Conservation (phyloP, 805 yeast genomes). For the Candida cerambycidarum region DNA sequence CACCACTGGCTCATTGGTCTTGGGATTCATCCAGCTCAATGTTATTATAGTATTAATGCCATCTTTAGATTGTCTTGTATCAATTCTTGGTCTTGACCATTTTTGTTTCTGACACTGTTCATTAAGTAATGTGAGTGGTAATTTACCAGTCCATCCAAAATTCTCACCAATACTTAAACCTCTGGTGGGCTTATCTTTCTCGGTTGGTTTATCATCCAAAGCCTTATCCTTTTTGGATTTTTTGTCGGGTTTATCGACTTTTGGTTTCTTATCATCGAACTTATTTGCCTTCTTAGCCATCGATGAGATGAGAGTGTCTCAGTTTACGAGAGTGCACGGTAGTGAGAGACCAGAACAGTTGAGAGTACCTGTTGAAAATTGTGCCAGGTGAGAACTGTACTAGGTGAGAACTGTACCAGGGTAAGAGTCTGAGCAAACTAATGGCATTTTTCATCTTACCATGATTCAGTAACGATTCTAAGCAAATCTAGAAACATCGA, state of each 20-base stretch:
- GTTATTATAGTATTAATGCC: conserved; percentile 69
- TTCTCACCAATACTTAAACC: conserved; percentile 52
- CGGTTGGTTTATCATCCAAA: conserved; percentile 3
- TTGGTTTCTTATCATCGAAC: neutral
- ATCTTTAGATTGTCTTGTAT: conserved; percentile 47
- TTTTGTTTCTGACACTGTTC: conserved; percentile 85
- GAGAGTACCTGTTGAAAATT: too few relatives aligned
- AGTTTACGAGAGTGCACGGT: too few relatives aligned
- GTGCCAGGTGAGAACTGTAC: too few relatives aligned
- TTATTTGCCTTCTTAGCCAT: conserved; percentile 13
- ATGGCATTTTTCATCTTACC: too few relatives aligned
- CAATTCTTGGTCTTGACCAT: conserved; percentile 86
- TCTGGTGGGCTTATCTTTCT: conserved; percentile 32
- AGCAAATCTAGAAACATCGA: too few relatives aligned
- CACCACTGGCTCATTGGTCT: conserved; percentile 64
- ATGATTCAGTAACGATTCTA: too few relatives aligned
- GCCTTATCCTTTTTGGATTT: conserved; percentile 6
- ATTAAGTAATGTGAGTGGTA: conserved; percentile 81
- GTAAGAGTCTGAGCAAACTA: too few relatives aligned
- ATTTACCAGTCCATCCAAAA: conserved; percentile 90
- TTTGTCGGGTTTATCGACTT: conserved; percentile 9
- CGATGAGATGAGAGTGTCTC: conserved; percentile 1
- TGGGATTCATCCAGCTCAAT: conserved; percentile 75
- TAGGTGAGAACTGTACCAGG: too few relatives aligned
- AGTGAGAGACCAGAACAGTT: too few relatives aligned